Evolutionary conservation across 169 alveolate species (phyloP).

Genomic region (Plasmodium adleri): DNA sequence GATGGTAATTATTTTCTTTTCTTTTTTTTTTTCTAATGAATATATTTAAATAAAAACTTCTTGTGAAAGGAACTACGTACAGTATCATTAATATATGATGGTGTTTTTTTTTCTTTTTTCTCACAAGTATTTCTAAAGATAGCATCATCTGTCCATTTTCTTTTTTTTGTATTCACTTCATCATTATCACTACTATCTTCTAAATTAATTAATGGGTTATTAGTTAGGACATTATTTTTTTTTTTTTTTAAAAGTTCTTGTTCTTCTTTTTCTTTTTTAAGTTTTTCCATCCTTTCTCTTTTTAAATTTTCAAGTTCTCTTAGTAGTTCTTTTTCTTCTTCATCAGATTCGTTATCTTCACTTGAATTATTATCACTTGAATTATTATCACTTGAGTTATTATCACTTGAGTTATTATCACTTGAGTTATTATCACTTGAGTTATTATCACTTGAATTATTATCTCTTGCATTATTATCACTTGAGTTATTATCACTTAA

Average conservation of each 20-base stretch:
- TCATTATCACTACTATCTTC: constrained; percentile 76
- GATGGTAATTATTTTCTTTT: neutral
- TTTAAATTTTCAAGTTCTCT: constrained; percentile 94
- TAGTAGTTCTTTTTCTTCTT: constrained; percentile 91
- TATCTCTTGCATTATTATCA: neutral
- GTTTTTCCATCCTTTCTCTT: constrained; percentile 90
- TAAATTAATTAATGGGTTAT: constrained; percentile 85
- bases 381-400: neutral
- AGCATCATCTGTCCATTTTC: constrained; percentile 93
- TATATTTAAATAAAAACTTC: constrained; percentile 91
- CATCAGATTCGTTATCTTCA: constrained; percentile 43
- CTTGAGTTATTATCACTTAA: neutral
- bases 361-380: neutral
- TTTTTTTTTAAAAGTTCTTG: constrained; percentile 54
- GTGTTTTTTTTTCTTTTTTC: constrained; percentile 79
- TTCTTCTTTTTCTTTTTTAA: constrained; percentile 84
- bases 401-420: neutral
- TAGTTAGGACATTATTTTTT: constrained; percentile 82
- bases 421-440: neutral
- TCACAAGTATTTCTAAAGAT: constrained; percentile 91
- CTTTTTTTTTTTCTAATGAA: constrained; percentile 53
- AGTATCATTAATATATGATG: constrained; percentile 92
- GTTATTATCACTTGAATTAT: neutral
- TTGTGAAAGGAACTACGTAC: constrained; percentile 96
- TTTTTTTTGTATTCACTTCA: constrained; percentile 87